Conservation (phyloP, 495 filamentous ascomycete genomes). For the Rusavskia elegans region DNA sequence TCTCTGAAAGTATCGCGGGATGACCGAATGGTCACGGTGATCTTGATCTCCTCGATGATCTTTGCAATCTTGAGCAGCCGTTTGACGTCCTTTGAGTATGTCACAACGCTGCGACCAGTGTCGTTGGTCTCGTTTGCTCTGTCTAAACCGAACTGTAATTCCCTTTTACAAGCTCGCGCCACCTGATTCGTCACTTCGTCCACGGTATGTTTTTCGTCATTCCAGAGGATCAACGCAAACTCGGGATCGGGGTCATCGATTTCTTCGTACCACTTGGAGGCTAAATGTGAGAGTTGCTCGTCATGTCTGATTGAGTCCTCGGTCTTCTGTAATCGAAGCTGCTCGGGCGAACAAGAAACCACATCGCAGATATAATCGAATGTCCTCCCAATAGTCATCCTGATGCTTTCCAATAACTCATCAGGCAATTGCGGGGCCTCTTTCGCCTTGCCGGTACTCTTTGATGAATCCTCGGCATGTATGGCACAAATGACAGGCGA, state of each 20-base stretch:
- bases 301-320: slow-evolving; percentile 63
- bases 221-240: slow-evolving; percentile 86
- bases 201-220: slow-evolving; percentile 96
- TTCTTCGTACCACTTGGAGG: slow-evolving; percentile 56
- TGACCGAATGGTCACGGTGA: slow-evolving; percentile 89
- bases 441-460: slow-evolving; percentile 48
- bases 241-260: slow-evolving; percentile 43
- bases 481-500: slow-evolving; percentile 82
- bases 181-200: slow-evolving; percentile 83
- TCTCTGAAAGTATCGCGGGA: slow-evolving; percentile 89
- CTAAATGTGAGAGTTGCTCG: slow-evolving; percentile 62
- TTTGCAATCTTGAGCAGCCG: slow-evolving; percentile 58
- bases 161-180: slow-evolving; percentile 68
- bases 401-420: slow-evolving; percentile 58
- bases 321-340: slow-evolving; percentile 72
- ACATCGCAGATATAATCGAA: slow-evolving; percentile 95
- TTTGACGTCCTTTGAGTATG: slow-evolving; percentile 53
- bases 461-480: slow-evolving; percentile 48
- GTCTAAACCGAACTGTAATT: slow-evolving; percentile 47
- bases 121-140: slow-evolving; percentile 78
- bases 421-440: slow-evolving; percentile 42
- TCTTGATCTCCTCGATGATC: slow-evolving; percentile 85
- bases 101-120: slow-evolving; percentile 69
- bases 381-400: slow-evolving; percentile 66
- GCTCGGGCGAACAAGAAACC: slow-evolving; percentile 92